Base-by-base conservation (phyloP, 1,139 yeast genomes). In the Kurtzmaniella quercitrusa region DNA sequence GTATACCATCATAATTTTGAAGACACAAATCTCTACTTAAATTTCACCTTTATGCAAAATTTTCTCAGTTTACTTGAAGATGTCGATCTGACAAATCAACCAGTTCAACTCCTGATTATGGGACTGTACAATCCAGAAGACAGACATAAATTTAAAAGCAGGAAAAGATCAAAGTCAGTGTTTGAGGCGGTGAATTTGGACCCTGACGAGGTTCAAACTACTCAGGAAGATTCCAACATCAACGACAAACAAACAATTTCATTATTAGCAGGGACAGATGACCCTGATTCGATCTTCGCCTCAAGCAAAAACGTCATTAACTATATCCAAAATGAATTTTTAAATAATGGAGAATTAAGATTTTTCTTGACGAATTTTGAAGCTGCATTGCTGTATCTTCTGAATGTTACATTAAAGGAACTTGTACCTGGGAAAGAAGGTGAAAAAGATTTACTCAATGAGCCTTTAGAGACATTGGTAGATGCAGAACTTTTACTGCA, bases 301-400 rank as follows among this genome's bases (percentile, higher is more conserved):
- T 59, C 57, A 42, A 75, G 71, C 47, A 56, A 55, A 39, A 65
- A 59, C 11, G 51, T 70, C 40, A 56, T 68, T 12, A 55, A 59
- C 10, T 60, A 56, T 48, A 55, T 71, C 14, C 58, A 58, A 46
- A 44, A 53, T 11, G 56, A 49, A n/a, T 65, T 57, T 46, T 56
- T 70, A 40, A 70, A 72, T 51, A 59, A 59, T 24, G 75, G 77
- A 3, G 77, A 72, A 46, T 48, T 65, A 31, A 60, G 59, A 45
- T 72, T 64, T 46, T 71, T 70, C 49, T 53, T 72, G 29, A 71
- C 77, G 10, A 72, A 72, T 48, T 66, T 71, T 44, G 77, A 72
- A 44, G 77, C 77, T 1, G 65, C 68, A 16, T 54, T 71, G 18
- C 64, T 58, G 40, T 72, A 66, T 51, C 57, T 72, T 38, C 66